These are phyloP conservation scores for Babesia sp. DNA, from an alignment of 169 alveolate species.

Conservation along the genomic window DNA sequence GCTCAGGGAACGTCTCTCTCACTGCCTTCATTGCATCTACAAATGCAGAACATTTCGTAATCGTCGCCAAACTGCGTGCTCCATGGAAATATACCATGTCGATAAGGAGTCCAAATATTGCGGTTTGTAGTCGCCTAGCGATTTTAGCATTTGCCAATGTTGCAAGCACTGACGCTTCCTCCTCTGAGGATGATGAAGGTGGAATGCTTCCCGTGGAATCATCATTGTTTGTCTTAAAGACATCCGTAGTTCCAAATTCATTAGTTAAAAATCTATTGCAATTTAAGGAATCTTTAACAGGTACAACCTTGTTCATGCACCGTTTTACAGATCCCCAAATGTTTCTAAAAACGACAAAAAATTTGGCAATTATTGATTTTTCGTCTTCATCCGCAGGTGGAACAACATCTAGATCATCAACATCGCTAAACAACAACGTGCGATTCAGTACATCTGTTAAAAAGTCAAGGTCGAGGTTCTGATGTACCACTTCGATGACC, in stretches of 20 bases:
- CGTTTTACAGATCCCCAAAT: neutral
- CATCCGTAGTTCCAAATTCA: no score
- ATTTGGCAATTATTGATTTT: neutral
- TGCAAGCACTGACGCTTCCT: neutral
- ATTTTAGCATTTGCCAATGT: neutral
- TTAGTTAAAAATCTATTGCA: neutral
- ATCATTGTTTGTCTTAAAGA: no score
- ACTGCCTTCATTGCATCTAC: constrained; percentile 27
- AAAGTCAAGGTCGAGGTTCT: constrained; percentile 23
- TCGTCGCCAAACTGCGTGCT: constrained; percentile 17
- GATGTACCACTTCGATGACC: constrained; percentile 8
- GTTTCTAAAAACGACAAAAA: neutral
- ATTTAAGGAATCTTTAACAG: neutral
- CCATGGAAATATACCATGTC: constrained; percentile 51
- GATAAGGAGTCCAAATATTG: constrained; percentile 45
- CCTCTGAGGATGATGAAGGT: neutral
- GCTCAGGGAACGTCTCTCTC: neutral
- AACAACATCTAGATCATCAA: neutral
- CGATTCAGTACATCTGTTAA: constrained; percentile 28
- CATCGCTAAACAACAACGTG: constrained; percentile 6
- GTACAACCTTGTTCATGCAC: neutral
- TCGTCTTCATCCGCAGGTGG: neutral
- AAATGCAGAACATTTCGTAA: constrained; percentile 16
- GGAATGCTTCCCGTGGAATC: no score
- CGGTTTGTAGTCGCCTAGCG: constrained; percentile 45